A percentile compares a stretch with the other conserved stretches of the same genome.
Conservation (phyloP, 2,329 filamentous ascomycete species). For the Colletotrichum musicola region DNA sequence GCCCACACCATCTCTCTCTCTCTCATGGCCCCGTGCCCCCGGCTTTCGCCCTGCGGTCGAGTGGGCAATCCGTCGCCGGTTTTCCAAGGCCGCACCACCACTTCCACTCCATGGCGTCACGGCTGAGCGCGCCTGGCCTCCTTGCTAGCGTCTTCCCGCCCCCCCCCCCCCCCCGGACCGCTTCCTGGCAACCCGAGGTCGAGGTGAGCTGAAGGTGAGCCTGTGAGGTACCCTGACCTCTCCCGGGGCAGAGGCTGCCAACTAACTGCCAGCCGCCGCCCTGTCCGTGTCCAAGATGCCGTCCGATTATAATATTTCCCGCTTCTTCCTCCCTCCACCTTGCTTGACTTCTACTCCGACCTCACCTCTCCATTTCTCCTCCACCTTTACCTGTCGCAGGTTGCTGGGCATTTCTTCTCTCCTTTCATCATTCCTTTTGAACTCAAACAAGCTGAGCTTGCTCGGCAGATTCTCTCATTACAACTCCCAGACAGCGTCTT, state of each 20-base stretch:
- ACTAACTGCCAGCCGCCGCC: conserved; percentile 24
- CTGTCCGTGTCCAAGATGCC: conserved; percentile 23
- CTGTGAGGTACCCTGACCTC: background rate
- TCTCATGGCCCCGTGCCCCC: conserved; percentile 4
- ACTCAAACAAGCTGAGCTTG: conserved; percentile 41
- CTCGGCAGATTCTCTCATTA: conserved; percentile 54
- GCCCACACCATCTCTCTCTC: conserved; percentile 1
- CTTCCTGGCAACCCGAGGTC: background rate
- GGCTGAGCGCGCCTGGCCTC: conserved; percentile 34
- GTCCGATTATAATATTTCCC: conserved; percentile 34
- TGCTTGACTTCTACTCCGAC: conserved; percentile 1
- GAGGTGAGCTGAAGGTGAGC: conserved; percentile 20
- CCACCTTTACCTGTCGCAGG: conserved; percentile 41
- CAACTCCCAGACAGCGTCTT: conserved; percentile 42
- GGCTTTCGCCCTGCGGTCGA: conserved; percentile 17
- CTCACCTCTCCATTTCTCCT: conserved; percentile 33
- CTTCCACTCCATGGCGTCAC: conserved; percentile 30
- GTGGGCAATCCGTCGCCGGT: conserved; percentile 21
- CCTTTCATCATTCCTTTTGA: conserved; percentile 36
- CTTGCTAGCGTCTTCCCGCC: conserved; percentile 26
- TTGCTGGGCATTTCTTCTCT: conserved; percentile 40
- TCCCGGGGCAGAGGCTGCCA: background rate
- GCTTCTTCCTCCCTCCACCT: conserved; percentile 18
- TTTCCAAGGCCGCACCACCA: conserved; percentile 24
- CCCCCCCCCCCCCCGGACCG: conserved; percentile 16